Evolutionary conservation across 345 rosid species (phyloP).

Genomic region (Rhodamnia rubescens): DNA sequence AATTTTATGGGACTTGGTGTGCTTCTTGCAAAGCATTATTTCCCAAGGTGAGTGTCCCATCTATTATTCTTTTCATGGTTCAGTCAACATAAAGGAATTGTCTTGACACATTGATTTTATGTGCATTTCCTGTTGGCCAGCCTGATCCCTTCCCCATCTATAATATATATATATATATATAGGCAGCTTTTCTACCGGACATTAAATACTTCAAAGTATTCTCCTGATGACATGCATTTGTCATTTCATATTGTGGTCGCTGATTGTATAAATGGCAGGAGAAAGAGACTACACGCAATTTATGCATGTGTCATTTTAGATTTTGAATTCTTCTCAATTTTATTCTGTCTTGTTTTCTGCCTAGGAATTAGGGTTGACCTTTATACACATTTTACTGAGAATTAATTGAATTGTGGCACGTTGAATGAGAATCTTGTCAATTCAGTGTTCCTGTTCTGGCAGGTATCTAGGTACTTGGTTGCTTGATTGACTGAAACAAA

Average conservation of each 20-base stretch:
- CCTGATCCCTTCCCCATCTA: background rate
- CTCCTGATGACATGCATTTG: background rate
- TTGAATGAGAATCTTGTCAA: background rate
- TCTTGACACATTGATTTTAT: background rate
- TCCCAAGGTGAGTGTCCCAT: conserved; percentile 46
- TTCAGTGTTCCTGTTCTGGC: background rate
- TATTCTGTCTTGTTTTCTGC: background rate
- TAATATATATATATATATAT: background rate
- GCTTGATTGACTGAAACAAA: background rate
- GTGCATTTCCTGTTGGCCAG: background rate
- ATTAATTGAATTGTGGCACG: background rate
- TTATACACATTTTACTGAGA: background rate
- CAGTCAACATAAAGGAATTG: background rate
- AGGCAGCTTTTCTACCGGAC: background rate
- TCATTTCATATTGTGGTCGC: background rate
- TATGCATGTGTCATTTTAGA: background rate
- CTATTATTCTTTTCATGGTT: background rate
- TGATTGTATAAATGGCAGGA: background rate
- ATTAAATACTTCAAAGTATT: background rate
- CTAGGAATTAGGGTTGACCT: background rate
- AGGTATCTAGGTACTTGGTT: background rate
- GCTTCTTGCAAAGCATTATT: conserved; percentile 87
- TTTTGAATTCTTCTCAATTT: background rate
- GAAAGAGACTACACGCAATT: background rate
- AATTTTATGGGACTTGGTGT: conserved; percentile 97